Evolutionary conservation across 768 basidiomycete genomes (phyloP), one percentile per base, ranked within the genome.

Genomic region (Astraeus odoratus): DNA sequence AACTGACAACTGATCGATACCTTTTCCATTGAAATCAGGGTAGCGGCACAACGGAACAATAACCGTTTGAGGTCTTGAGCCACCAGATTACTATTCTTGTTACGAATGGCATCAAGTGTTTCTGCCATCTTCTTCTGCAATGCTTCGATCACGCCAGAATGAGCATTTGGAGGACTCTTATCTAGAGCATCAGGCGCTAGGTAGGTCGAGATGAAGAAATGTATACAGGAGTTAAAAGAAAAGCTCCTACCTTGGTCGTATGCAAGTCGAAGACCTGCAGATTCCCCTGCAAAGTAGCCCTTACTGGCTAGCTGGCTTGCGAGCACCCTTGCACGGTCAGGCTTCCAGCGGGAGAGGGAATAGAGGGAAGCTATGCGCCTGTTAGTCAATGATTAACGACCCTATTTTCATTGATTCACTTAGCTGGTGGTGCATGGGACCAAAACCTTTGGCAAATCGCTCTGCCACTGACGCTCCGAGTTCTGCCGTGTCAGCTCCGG

Each of bases 381-480:
- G 49, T 44, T 41, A 48, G 22, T 18, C 15, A 19, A 36, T 31
- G 39, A 29, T 18, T 7, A 40, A 38, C 5, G n/a, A 53, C 30
- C 24, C 25, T 6, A 22, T 26, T 40, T 31, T 18, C 24, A 3
- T 36, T 25, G n/a, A 60, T 81, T 38, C 55, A 94, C 92, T 74
- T 24, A 86, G 66, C 53, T 86, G 85, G 25, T 87, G 73, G 51
- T 89, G 81, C 35, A 81, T 76, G 4, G 83, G 80, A 1, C 88
- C 84, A 47, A 91, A 82, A 2, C 80, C 77, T 58, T 85, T 90
- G 3, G 83, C 89, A 63, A 85, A 92, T 33, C 83, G 80, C 58
- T 94, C 75, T 5, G 95, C 95, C 29, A 95, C 67, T 13, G 92
- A 88, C 13, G 93, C 88, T 3, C 95, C 95, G 40, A 99, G 75